phyloP scores from a whole-genome alignment of 129 eudicot genomes.

The Tagetes erecta region DNA sequence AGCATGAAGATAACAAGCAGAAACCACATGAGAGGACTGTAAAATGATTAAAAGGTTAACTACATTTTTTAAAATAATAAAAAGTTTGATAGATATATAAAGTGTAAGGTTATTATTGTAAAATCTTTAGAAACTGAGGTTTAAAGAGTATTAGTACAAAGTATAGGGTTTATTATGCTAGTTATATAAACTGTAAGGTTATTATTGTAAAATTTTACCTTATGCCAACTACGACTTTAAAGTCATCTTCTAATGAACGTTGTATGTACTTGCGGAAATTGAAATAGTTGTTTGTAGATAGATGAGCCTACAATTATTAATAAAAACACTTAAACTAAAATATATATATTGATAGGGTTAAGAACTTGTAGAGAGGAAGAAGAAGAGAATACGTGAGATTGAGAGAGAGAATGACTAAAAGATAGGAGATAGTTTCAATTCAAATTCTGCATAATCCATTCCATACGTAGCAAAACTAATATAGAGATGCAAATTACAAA shows the following conservation, averaged over 20 bases:
- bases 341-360: too few relatives aligned
- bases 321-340: too few relatives aligned
- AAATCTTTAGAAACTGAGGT: neutral
- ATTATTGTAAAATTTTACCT: constrained; percentile 33
- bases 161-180: neutral
- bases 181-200: neutral
- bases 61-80: neutral
- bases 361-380: too few relatives aligned
- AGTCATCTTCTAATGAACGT: constrained; percentile 58
- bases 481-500: too few relatives aligned
- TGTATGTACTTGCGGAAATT: constrained; percentile 59
- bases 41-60: constrained; percentile 8
- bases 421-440: too few relatives aligned
- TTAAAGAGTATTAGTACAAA: neutral
- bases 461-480: too few relatives aligned
- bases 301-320: constrained; percentile 47
- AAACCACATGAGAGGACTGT: constrained; percentile 59
- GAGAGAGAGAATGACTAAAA: too few relatives aligned
- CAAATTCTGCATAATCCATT: too few relatives aligned
- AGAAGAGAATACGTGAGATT: too few relatives aligned
- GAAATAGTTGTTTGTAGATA: constrained; percentile 43
- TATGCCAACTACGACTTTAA: constrained; percentile 53
- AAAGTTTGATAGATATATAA: neutral
- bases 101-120: neutral
- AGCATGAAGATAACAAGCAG: constrained; percentile 52